These are phyloP conservation scores for Epichloe elymi DNA, from an alignment of 2,329 filamentous ascomycete species.

Conservation along the genomic window DNA sequence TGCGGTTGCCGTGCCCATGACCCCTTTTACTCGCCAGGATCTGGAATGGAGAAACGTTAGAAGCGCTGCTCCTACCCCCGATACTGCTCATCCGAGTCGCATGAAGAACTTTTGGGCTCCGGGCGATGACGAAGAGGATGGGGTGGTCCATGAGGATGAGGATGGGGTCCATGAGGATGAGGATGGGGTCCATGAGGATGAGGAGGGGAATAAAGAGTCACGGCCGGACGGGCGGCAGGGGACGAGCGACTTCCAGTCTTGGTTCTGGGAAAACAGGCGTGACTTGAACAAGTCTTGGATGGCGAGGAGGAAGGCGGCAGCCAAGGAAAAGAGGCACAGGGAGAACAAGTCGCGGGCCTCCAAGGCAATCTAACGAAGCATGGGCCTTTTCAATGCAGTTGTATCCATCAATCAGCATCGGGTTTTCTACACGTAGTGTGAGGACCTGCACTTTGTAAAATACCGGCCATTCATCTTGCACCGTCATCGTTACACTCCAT, in stretches of 20 bases:
- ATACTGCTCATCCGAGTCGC: constrained; percentile 67
- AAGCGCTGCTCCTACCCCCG: constrained; percentile 87
- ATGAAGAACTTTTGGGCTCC: constrained; percentile 46
- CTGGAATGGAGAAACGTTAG: constrained; percentile 61
- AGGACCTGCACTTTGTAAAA: no score
- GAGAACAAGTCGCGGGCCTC: constrained; percentile 46
- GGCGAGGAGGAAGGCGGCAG: constrained; percentile 45
- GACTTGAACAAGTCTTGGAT: constrained; percentile 56
- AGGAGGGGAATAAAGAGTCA: constrained; percentile 12
- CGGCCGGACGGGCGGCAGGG: constrained; percentile 12
- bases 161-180: constrained; percentile 17
- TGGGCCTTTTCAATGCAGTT: not conserved
- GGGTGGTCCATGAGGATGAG: constrained; percentile 13
- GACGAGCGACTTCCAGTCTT: constrained; percentile 46
- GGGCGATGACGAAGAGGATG: constrained; percentile 21
- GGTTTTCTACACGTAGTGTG: not conserved
- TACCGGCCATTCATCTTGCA: no score
- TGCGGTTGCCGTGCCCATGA: constrained; percentile 46
- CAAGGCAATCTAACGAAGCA: constrained; percentile 18
- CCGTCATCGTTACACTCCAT: no score
- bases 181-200: constrained; percentile 14
- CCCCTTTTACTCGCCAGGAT: constrained; percentile 65
- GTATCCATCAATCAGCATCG: not conserved
- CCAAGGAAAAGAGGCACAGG: constrained; percentile 53
- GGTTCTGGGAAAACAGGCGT: constrained; percentile 55